These are phyloP conservation scores for Suillus variegatus DNA, from an alignment of 768 basidiomycete species.

Conservation along the genomic window DNA sequence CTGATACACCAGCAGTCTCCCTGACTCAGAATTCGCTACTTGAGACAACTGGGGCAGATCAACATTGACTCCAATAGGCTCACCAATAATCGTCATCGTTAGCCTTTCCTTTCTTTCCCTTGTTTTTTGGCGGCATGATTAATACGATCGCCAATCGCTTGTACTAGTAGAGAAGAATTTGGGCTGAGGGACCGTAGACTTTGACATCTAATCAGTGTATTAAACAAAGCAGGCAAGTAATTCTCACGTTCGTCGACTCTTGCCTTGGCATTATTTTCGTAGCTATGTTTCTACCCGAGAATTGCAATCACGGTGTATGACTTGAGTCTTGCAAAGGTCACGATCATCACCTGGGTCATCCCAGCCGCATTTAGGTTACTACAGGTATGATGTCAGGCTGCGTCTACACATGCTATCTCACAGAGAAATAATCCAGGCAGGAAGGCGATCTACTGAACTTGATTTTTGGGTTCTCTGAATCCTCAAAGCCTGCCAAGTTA, in stretches of 20 bases:
- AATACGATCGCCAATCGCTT: constrained; percentile 2
- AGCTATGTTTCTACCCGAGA: background rate
- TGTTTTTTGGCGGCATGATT: constrained; percentile 58
- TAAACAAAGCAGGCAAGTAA: background rate
- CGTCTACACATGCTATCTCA: constrained; percentile 28
- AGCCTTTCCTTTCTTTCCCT: constrained; percentile 88
- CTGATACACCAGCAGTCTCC: constrained; percentile 65
- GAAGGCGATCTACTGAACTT: constrained; percentile 35
- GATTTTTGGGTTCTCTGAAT: constrained; percentile 30
- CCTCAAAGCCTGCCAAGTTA: constrained; percentile 18
- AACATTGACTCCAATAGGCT: constrained; percentile 19
- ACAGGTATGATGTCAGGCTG: constrained; percentile 10
- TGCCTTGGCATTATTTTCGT: background rate
- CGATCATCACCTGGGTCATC: constrained; percentile 23
- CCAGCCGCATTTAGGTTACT: constrained; percentile 2
- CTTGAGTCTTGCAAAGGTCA: constrained; percentile 38
- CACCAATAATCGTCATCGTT: constrained; percentile 83
- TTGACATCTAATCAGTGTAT: background rate
- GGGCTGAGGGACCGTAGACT: background rate
- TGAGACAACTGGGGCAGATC: constrained; percentile 16
- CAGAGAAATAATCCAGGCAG: constrained; percentile 35
- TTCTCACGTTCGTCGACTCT: background rate
- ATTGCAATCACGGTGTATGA: constrained; percentile 19
- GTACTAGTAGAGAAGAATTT: background rate
- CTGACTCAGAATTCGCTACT: constrained; percentile 34